Evolutionary conservation across 345 rosid genomes (phyloP).

Genomic region (Euclidium syriacum): DNA sequence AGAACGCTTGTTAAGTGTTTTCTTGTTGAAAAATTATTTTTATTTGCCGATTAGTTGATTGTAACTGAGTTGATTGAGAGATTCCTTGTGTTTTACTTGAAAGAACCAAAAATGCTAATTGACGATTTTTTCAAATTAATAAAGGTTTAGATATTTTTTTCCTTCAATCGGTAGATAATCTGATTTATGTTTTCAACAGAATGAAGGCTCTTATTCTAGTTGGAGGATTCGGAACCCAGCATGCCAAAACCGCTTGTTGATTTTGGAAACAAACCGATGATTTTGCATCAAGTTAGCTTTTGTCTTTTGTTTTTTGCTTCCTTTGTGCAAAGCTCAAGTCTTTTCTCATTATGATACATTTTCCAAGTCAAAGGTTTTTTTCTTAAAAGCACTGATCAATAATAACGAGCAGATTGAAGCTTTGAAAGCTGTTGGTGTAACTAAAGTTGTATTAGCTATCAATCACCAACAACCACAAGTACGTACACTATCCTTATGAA

Average conservation of each 20-base stretch:
- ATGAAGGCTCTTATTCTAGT: conserved; percentile 85
- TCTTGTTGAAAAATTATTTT: too few relatives aligned
- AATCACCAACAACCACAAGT: conserved; percentile 76
- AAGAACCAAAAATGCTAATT: too few relatives aligned
- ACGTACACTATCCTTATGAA: too few relatives aligned
- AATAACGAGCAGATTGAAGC: conserved; percentile 78
- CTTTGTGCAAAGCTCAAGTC: background rate
- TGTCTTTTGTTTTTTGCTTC: background rate
- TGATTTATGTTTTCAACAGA: conserved; percentile 9
- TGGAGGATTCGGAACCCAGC: conserved; percentile 78
- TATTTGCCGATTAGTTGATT: too few relatives aligned
- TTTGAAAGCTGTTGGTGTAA: conserved; percentile 65
- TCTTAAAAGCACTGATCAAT: too few relatives aligned
- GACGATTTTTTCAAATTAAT: too few relatives aligned
- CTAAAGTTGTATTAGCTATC: conserved; percentile 77
- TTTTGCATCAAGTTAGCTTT: conserved; percentile 61
- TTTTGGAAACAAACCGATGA: conserved; percentile 85
- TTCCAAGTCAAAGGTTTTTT: background rate
- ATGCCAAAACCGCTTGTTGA: conserved; percentile 78
- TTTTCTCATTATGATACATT: background rate
- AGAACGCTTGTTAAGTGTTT: too few relatives aligned
- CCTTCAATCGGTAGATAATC: too few relatives aligned
- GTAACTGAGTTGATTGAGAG: too few relatives aligned
- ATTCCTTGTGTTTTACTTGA: too few relatives aligned
- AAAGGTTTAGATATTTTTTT: too few relatives aligned